Conservation (phyloP, 345 rosid genomes). For the Adansonia digitata region DNA sequence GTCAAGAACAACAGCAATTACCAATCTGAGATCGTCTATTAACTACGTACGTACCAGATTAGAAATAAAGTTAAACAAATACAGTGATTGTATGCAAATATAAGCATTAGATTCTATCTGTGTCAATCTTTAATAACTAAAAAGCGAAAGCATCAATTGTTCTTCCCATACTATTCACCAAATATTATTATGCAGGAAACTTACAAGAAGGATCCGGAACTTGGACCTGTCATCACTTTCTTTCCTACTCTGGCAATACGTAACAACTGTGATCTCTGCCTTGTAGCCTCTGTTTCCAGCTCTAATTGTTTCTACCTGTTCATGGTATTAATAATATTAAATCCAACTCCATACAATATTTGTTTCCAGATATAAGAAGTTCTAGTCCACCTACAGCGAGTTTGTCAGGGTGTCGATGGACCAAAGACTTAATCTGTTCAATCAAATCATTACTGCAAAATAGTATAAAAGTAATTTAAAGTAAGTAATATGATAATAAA, state of each 20-base stretch:
- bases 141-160: neutral
- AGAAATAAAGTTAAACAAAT: neutral
- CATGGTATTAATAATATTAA: neutral
- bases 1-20: constrained; percentile 82
- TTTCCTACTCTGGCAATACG: constrained; percentile 46
- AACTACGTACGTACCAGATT: constrained; percentile 22
- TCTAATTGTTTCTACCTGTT: constrained; percentile 56
- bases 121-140: neutral
- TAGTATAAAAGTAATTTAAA: neutral
- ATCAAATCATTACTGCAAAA: constrained; percentile 57
- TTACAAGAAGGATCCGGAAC: constrained; percentile 93
- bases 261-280: constrained; percentile 64
- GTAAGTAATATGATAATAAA: neutral
- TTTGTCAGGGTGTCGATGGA: constrained; percentile 65
- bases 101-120: neutral
- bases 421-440: constrained; percentile 59
- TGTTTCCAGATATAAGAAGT: neutral
- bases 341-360: neutral
- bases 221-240: constrained; percentile 52
- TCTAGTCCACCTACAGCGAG: constrained; percentile 42
- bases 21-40: constrained; percentile 43
- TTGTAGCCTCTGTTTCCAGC: constrained; percentile 70
- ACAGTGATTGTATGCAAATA: neutral
- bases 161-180: neutral
- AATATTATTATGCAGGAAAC: constrained; percentile 23